Evolutionary conservation across 768 basidiomycete genomes (phyloP), one percentile per base, ranked within the genome.

Genomic region (Lentinula sp.): DNA sequence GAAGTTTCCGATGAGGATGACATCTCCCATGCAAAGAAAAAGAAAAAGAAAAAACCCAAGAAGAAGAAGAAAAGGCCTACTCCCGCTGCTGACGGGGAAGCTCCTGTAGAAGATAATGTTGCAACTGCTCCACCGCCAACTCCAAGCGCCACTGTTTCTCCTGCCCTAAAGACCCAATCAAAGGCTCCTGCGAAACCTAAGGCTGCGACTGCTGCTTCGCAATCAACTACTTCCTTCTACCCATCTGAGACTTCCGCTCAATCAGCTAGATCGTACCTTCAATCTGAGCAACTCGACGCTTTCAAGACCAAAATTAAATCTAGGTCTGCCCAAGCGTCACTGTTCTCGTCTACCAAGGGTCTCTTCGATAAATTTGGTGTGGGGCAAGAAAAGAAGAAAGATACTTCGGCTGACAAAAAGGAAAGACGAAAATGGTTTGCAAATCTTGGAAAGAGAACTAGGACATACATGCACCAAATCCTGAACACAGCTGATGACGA

Each of bases 31-130:
- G 52, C 71, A 1, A 72, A 77, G 50, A 90, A 90, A 77, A 90
- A 88, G 71, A 88, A 90, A 72, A 87, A 87, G 71, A 88, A 87
- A 73, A 90, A 88, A 66, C 74, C 81, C 20, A 90, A 87, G 76
- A 91, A 90, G 70, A 90, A 83, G 71, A 81, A 83, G 71, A 81
- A 82, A 64, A 73, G 74, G 59, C 62, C 75, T 7, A 58, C 74
- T 18, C 61, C 71, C 3, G 62, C 72, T 4, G 53, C 72, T 39
- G 66, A 65, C 7, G 64, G 56, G 6, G 66, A 67, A 18, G 62
- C 55, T 57, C 61, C 68, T 49, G 49, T 65, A 8, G 32, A 60
- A 32, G 52, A 63, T 20, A 16, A 61, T 18, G 32, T 49, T 18
- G 48, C 33, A 13, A 39, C 61, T 32, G 13, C 55, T 23, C 50